Base-by-base conservation (phyloP, 2,329 filamentous ascomycete species). In the Zymoseptoria ardabiliae region DNA sequence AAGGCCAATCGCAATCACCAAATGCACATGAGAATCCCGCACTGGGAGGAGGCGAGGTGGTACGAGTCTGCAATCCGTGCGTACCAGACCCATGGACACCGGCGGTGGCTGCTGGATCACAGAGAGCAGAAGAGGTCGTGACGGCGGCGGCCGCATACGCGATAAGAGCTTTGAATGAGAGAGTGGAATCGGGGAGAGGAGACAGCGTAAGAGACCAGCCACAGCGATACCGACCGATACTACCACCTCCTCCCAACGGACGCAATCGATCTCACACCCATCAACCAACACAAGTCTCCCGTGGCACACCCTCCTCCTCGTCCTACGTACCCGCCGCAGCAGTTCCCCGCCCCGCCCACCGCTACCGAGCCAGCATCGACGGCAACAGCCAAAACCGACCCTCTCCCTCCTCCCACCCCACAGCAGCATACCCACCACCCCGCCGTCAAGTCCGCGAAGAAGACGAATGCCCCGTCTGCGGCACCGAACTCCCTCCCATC, bases 401-500 rank as follows among this genome's bases (percentile, higher is more conserved):
- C 35, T n/a, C 35, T 45, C 35, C 35, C 13, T 45, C 35, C 17
- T 17, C 35, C 35, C 35, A 45, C 17, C 35, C 35, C 6, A 45
- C 17, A 13, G 35, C 57, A 41, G 48, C 52, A 3, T 54, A 48
- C 19, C 21, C 20, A 23, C 53, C 51, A 55, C 60, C 65, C 1
- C 61, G 69, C 11, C 65, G 69, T 5, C 61, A 71, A 60, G 71
- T 79, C 11, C 66, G 71, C 1, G 89, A 92, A 70, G 89, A 91
- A 69, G 89, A 92, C 69, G 87, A 90, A 67, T 93, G 89, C 62
- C 89, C 89, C 0, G 82, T 92, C 51, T 93, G 89, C 67, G 88
- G 89, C 68, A 75, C 78, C 45, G 87, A 91, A 73, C 78, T 91
- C 3, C 88, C 89, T 0, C 81, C 83, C 1, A 75, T 76, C 17